phyloP scores from a whole-genome alignment of 495 filamentous ascomycete species.

The Tuber magnatum region DNA sequence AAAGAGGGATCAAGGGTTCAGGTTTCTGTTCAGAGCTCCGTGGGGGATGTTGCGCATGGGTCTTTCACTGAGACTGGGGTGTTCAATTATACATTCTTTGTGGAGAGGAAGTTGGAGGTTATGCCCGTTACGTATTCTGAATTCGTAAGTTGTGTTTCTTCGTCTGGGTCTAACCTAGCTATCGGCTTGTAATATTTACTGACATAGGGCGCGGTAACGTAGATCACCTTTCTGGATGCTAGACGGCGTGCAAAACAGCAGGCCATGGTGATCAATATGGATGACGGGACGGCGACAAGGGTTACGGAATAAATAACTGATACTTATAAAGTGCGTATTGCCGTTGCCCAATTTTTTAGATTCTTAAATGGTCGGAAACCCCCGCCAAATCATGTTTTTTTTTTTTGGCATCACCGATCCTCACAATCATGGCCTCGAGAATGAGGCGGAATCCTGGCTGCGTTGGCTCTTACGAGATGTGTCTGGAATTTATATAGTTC shows the following conservation, averaged over 20 bases:
- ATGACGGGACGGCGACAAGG: slow-evolving; percentile 20
- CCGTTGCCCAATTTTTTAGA: neutral
- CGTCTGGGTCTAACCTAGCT: too few relatives aligned
- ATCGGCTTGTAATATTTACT: neutral
- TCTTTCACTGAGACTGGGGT: slow-evolving; percentile 62
- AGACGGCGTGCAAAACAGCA: slow-evolving; percentile 36
- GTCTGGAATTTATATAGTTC: neutral
- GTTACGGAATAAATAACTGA: slow-evolving; percentile 26
- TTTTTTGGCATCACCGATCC: neutral
- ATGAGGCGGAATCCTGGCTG: neutral
- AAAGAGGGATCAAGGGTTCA: slow-evolving; percentile 58
- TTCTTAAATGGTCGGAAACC: neutral
- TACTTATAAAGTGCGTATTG: neutral
- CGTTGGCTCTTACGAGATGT: neutral
- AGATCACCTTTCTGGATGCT: slow-evolving; percentile 34
- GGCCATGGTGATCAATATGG: slow-evolving; percentile 2
- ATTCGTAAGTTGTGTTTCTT: slow-evolving; percentile 20
- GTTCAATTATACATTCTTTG: slow-evolving; percentile 80
- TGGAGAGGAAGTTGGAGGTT: slow-evolving; percentile 63
- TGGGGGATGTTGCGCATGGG: slow-evolving; percentile 66
- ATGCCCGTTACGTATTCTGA: slow-evolving; percentile 50
- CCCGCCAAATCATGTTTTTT: neutral
- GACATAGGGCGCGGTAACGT: neutral
- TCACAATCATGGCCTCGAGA: neutral
- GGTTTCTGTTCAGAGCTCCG: slow-evolving; percentile 67